Conservation (phyloP, 179 eudicot species). For the Spinacia oleracea region DNA sequence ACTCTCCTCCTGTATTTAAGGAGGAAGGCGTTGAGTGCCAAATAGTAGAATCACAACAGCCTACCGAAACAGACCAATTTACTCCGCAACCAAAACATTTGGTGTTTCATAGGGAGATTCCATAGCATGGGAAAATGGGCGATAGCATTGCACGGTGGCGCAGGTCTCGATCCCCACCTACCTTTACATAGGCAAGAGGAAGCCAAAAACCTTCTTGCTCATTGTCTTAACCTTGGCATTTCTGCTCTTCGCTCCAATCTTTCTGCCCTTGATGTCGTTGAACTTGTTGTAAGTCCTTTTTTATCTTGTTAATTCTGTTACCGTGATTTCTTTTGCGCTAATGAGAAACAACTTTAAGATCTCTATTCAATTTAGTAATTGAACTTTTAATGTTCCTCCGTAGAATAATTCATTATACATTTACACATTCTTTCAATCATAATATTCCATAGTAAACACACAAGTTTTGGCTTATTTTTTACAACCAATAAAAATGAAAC, state of each 20-base stretch:
- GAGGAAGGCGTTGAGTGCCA: not conserved
- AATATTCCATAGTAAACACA: too few relatives aligned
- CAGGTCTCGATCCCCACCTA: conserved; percentile 85
- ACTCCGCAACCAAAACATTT: not conserved
- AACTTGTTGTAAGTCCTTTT: conserved; percentile 63
- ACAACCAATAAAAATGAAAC: too few relatives aligned
- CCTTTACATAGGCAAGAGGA: conserved; percentile 63
- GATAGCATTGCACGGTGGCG: conserved; percentile 89
- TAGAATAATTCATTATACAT: too few relatives aligned
- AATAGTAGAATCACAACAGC: conserved; percentile 15
- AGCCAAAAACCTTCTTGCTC: conserved; percentile 71
- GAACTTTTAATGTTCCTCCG: too few relatives aligned
- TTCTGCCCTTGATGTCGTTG: conserved; percentile 78
- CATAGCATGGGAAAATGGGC: conserved; percentile 72
- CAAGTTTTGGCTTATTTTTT: too few relatives aligned
- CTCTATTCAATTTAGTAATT: too few relatives aligned
- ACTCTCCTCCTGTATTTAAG: conserved; percentile 16
- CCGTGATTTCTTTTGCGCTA: not conserved
- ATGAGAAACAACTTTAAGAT: too few relatives aligned
- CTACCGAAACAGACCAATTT: not conserved
- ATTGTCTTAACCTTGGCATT: conserved; percentile 66
- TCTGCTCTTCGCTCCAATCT: conserved; percentile 60
- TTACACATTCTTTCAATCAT: too few relatives aligned
- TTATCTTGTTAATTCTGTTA: not conserved
- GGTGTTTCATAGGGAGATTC: not conserved